Evolutionary conservation across 805 yeast genomes (phyloP), one percentile per base, ranked within the genome.

Genomic region (Wickerhamiella qilinensis): DNA sequence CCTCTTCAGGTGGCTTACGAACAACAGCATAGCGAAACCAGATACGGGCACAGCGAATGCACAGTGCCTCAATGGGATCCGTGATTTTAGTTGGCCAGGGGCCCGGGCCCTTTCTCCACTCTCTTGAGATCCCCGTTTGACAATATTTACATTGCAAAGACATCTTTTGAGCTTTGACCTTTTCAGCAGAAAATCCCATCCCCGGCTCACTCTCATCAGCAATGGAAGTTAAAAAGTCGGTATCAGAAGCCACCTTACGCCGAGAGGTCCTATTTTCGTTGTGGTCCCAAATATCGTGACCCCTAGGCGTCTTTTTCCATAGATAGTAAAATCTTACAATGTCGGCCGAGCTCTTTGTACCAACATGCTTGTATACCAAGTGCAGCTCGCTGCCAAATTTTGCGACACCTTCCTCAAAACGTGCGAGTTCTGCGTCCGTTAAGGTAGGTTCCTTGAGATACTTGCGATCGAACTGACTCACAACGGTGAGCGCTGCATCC

Each of bases 21-120:
- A 64, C 65, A 0, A 82, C 75, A 0, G 85, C 95, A 56, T 88
- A 88, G 30, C 93, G 62, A 55, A 94, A 68, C 97, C 97, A 88
- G 21, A 91, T 53, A 41, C 80, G 67, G 0, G 95, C 94, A 62
- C 98, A 88, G 38, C 97, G 64, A 21, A 68, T 59, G 55, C 98
- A 88, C 12, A 88, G 60, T 0, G 85, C 95, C 14, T 64, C 57
- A 2, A 73, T 59, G 1, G 60, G 49, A 4, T 59, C 52, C 8
- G 52, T 47, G 1, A 48, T 58, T 3, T 59, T 55, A 11, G 65
- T 63, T 3, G 57, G 56, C 2, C 64, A 60, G 21, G 64, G 67
- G 1, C 88, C 91, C 1, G 91, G 77, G 1, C 77, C 69, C 38
- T 79, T 63, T 45, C 68, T 72, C 94, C 94, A 83, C 38, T 67